phyloP scores from a whole-genome alignment of 345 rosid species.

The Microcos paniculata region DNA sequence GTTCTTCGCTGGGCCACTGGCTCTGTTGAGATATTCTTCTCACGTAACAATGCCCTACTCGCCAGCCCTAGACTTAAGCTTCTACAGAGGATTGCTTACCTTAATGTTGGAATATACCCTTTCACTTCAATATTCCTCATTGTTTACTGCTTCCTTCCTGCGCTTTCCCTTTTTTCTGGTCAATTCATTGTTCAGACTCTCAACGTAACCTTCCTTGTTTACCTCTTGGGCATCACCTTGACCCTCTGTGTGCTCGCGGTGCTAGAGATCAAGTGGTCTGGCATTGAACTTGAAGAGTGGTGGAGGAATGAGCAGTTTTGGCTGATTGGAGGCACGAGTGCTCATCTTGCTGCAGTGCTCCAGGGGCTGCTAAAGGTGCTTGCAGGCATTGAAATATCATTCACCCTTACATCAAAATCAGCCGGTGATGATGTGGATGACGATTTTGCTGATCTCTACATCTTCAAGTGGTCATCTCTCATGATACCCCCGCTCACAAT shows the following conservation, averaged over 20 bases:
- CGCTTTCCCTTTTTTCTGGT: slow-evolving; percentile 63
- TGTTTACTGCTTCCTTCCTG: slow-evolving; percentile 87
- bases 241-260: slow-evolving; percentile 63
- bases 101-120: slow-evolving; percentile 80
- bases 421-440: slow-evolving; percentile 61
- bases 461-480: slow-evolving; percentile 73
- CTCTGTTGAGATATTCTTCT: slow-evolving; percentile 87
- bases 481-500: slow-evolving; percentile 79
- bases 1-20: slow-evolving; percentile 91
- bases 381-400: slow-evolving; percentile 79
- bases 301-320: slow-evolving; percentile 96
- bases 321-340: slow-evolving; percentile 90
- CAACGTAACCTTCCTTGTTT: slow-evolving; percentile 48
- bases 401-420: slow-evolving; percentile 72
- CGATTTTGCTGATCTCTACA: slow-evolving; percentile 66
- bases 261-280: slow-evolving; percentile 85
- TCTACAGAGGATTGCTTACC: slow-evolving; percentile 77
- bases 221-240: slow-evolving; percentile 57
- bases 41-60: slow-evolving; percentile 68
- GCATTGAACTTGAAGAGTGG: slow-evolving; percentile 75
- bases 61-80: slow-evolving; percentile 57
- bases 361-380: slow-evolving; percentile 80
- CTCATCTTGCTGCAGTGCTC: slow-evolving; percentile 77
- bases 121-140: slow-evolving; percentile 80
- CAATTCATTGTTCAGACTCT: slow-evolving; percentile 66